Evolutionary conservation across 139 green algal species (phyloP).

Genomic region (Chloropicon primus): DNA sequence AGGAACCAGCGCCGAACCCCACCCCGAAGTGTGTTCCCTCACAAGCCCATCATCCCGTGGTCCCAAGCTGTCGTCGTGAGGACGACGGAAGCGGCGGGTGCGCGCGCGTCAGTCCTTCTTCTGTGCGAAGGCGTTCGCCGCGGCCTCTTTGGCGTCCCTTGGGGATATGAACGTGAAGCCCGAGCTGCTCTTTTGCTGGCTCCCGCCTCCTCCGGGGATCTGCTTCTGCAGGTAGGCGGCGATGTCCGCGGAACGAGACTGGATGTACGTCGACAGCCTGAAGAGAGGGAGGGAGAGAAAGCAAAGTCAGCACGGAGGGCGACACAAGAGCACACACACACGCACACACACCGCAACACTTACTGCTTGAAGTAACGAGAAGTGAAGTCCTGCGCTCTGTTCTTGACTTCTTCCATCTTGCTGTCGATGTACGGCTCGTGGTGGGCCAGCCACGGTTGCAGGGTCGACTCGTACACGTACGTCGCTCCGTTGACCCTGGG

Average conservation of each 20-base stretch:
- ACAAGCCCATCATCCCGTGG: too few species aligned
- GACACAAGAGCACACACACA: too few species aligned
- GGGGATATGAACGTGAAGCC: background rate
- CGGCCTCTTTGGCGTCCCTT: background rate
- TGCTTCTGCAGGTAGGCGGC: background rate
- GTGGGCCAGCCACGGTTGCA: slow-evolving; percentile 13
- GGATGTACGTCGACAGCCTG: background rate
- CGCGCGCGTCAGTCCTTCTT: background rate
- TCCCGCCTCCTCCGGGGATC: background rate
- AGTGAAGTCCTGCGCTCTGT: background rate
- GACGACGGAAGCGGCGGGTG: too few species aligned
- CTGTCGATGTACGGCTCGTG: slow-evolving; percentile 9
- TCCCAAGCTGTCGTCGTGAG: too few species aligned
- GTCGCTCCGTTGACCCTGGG: slow-evolving; percentile 20
- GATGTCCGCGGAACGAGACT: background rate
- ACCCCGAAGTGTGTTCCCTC: too few species aligned
- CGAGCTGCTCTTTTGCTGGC: background rate
- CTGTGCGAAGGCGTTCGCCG: background rate
- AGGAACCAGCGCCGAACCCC: too few species aligned
- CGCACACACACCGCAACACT: too few species aligned
- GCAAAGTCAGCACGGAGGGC: too few species aligned
- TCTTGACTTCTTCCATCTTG: background rate
- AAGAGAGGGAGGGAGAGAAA: too few species aligned
- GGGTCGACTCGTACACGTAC: slow-evolving; percentile 22
- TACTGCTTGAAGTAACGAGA: background rate